Percentiles rank a stretch among this genome's conserved stretches.
phyloP scores from a whole-genome alignment of 495 filamentous ascomycete genomes.

The Neurospora hispaniola region DNA sequence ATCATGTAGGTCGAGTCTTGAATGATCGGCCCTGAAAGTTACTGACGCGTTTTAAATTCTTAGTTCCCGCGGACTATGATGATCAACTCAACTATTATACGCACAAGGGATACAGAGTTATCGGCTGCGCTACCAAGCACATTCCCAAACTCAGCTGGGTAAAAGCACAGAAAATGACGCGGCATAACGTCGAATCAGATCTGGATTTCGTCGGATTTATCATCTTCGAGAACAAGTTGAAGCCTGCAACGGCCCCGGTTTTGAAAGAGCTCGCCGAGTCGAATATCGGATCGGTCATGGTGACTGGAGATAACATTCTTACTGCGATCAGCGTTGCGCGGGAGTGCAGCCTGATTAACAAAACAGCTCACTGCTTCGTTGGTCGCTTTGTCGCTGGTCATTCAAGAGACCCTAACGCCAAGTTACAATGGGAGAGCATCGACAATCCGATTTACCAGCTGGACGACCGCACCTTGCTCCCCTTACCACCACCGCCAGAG shows the following conservation, averaged over 20 bases:
- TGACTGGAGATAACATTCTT: constrained; percentile 96
- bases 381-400: constrained; percentile 78
- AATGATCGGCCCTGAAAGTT: too few relatives aligned
- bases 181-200: constrained; percentile 68
- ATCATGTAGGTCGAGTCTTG: constrained; percentile 30
- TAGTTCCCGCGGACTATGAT: constrained; percentile 74
- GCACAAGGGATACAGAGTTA: constrained; percentile 92
- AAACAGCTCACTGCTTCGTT: constrained; percentile 77
- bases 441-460: constrained; percentile 68
- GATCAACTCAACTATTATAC: constrained; percentile 83
- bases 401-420: constrained; percentile 54
- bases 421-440: constrained; percentile 81
- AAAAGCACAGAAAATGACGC: constrained; percentile 86
- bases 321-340: constrained; percentile 94
- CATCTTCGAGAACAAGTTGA: constrained; percentile 97
- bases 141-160: constrained; percentile 81
- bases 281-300: constrained; percentile 88
- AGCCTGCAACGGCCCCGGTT: constrained; percentile 64
- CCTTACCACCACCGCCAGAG: constrained; percentile 54
- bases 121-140: constrained; percentile 86
- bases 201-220: constrained; percentile 92
- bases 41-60: too few relatives aligned
- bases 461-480: constrained; percentile 69
- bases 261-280: constrained; percentile 77
- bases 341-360: constrained; percentile 78